Base-by-base conservation (phyloP, 2,329 filamentous ascomycete species). In the Ophiobolus disseminans region DNA sequence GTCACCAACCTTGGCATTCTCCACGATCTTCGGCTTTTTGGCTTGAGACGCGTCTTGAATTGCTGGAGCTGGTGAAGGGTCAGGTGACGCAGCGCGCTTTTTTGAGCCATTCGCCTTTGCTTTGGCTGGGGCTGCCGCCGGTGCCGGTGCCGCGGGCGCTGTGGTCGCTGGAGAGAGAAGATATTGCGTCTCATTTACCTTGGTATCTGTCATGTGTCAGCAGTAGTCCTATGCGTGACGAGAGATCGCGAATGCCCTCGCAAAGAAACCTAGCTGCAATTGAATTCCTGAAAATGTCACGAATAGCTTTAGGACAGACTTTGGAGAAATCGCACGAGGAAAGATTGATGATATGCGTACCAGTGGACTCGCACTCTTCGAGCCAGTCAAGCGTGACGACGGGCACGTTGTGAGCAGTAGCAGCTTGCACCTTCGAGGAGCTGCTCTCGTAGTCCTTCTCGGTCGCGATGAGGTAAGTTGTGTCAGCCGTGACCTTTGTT, bases 381-480 rank as follows among this genome's bases (percentile, higher is more conserved):
- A 86, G 72, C 88, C 88, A 91, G 11, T 81, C 72, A 0, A 86
- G 67, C 8, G 72, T 76, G 20, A 90, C 79, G 36, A 90, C 77
- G 2, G 78, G 77, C 10, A 87, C 71, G 16, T 68, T 74, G 25
- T 78, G 74, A 10, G 75, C 58, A 8, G 75, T 66, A 4, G 78
- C 82, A 13, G 80, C 69, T 58, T 74, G 75, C 55, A 82, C 79
- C 62, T 87, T 87, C 34, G 73, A 65, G 0, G 79, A 78, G 1
- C 70, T 69, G 35, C 77, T 80, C 6, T 78, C 70, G 54, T 76
- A 81, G 51, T 86, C 83, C 7, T 75, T 71, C 6, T 80, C 72
- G 0, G 78, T 82, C n/a, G 80, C 79, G 39, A 88, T 72, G 19
- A 88, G 75, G 45, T 86, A 80, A 0, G 82, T 86, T 1, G 65